Percentiles rank a stretch among this genome's conserved stretches.
Evolutionary conservation across 805 yeast genomes (phyloP).

Genomic region (Kodamaea fukazawae): DNA sequence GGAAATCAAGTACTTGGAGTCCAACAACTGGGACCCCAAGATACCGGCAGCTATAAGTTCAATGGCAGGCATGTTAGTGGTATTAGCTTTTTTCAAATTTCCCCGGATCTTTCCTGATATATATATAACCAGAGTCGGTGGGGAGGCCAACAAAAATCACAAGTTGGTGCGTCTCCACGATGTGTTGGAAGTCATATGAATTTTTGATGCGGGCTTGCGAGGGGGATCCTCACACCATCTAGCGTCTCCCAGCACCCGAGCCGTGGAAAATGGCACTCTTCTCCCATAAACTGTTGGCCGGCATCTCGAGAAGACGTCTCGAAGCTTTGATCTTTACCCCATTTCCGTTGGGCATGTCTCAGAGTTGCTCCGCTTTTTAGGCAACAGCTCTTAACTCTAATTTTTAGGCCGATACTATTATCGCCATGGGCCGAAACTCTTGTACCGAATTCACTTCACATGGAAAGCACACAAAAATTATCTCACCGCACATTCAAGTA

Average conservation of each 20-base stretch:
- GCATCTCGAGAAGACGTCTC: too few relatives aligned
- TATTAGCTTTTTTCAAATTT: background rate
- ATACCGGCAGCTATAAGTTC: conserved; percentile 44
- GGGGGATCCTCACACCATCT: too few relatives aligned
- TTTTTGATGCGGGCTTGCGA: background rate
- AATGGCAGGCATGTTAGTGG: conserved; percentile 27
- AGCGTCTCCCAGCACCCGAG: too few relatives aligned
- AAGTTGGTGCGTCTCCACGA: background rate
- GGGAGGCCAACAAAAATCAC: background rate
- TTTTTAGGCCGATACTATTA: too few relatives aligned
- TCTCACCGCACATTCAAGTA: too few relatives aligned
- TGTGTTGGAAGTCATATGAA: background rate
- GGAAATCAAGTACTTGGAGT: conserved; percentile 42
- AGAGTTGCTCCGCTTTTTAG: too few relatives aligned
- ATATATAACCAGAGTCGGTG: background rate
- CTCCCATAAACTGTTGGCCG: too few relatives aligned
- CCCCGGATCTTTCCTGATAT: too few relatives aligned
- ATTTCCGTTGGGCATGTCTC: too few relatives aligned
- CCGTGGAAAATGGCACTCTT: too few relatives aligned
- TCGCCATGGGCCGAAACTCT: background rate
- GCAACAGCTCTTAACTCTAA: too few relatives aligned
- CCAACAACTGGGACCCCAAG: conserved; percentile 45
- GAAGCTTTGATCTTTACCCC: too few relatives aligned
- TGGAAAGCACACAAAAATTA: background rate
- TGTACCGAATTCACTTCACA: background rate